These are phyloP conservation scores for Fusarium citri DNA, from an alignment of 2,329 filamentous ascomycete species.

Conservation along the genomic window DNA sequence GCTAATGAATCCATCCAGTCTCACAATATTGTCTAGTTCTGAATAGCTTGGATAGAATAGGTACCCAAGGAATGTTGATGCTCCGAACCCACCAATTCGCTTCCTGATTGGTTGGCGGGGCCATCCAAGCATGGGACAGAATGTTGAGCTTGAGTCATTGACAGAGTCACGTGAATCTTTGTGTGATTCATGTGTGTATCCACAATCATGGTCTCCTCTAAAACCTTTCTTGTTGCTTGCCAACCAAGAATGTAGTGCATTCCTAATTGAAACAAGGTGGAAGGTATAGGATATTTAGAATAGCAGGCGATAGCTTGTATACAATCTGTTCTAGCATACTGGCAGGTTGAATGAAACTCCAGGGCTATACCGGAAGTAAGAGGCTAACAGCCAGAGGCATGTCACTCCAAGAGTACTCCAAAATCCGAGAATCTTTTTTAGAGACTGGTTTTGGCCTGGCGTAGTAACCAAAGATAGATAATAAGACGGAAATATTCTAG, in stretches of 20 bases:
- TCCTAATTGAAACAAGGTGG: too few species aligned
- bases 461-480: accelerated
- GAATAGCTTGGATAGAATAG: neutral
- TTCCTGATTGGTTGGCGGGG: too few species aligned
- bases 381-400: too few species aligned
- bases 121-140: accelerated
- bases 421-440: neutral
- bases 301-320: too few species aligned
- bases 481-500: neutral
- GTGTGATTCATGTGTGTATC: neutral
- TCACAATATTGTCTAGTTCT: accelerated
- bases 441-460: neutral
- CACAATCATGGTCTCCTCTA: neutral
- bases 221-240: too few species aligned
- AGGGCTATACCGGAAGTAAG: too few species aligned
- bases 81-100: neutral
- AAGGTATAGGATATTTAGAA: accelerated
- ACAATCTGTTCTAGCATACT: too few species aligned
- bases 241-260: too few species aligned
- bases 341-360: too few species aligned
- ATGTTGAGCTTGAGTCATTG: neutral
- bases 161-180: accelerated
- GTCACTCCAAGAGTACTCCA: too few species aligned
- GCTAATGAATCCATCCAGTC: accelerated
- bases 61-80: neutral